phyloP scores from a whole-genome alignment of 2,329 filamentous ascomycete species.

The Cladophialophora exuberans region DNA sequence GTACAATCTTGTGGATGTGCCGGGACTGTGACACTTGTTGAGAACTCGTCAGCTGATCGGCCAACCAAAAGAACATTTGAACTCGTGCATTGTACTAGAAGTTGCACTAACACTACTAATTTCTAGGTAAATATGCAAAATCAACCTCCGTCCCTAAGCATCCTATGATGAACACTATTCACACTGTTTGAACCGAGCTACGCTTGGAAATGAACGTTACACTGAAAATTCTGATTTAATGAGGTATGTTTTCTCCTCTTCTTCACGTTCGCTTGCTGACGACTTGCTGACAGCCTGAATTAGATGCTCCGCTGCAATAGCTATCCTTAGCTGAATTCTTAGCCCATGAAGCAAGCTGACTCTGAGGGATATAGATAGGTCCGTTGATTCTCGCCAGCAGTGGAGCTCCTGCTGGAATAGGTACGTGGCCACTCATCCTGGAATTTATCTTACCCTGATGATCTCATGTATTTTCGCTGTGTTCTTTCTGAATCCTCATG shows the following conservation, averaged over 20 bases:
- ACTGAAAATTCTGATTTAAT: constrained; percentile 75
- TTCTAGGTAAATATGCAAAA: constrained; percentile 36
- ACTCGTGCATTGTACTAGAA: constrained; percentile 25
- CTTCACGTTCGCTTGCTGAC: constrained; percentile 15
- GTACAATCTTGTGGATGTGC: constrained; percentile 67
- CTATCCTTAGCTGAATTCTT: constrained; percentile 22
- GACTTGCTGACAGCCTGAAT: constrained; percentile 40
- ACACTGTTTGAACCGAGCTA: constrained; percentile 68
- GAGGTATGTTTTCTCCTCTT: constrained; percentile 50
- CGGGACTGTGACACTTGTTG: constrained; percentile 64
- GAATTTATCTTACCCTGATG: constrained; percentile 53
- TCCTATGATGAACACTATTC: constrained; percentile 70
- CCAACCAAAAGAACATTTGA: constrained; percentile 18
- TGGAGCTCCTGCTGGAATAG: constrained; percentile 6
- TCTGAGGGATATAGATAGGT: too few relatives aligned
- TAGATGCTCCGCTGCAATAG: constrained; percentile 43
- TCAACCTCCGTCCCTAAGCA: constrained; percentile 35
- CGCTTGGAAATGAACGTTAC: constrained; percentile 61
- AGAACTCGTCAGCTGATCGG: constrained; percentile 68
- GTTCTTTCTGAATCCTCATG: constrained; percentile 66
- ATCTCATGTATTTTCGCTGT: constrained; percentile 63
- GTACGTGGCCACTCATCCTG: background rate
- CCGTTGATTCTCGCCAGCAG: background rate
- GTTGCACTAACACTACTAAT: constrained; percentile 23
- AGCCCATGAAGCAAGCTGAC: constrained; percentile 8